A percentile compares a stretch with the other conserved stretches of the same genome.
phyloP scores from a whole-genome alignment of 1,284 basidiomycete genomes.

The Tylopilus orsonianus region DNA sequence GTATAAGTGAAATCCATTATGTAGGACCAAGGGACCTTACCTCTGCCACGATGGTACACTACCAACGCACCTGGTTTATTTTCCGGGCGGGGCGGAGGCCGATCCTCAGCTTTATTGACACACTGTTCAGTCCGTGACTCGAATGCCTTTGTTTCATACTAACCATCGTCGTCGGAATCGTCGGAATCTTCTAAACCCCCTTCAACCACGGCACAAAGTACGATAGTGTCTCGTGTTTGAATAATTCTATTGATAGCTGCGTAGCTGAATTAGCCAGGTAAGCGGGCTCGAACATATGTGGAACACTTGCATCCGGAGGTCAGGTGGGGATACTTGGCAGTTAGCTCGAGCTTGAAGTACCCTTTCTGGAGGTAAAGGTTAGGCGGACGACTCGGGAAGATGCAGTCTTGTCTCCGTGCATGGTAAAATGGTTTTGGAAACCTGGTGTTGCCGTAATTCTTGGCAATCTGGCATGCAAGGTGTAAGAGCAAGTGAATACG shows the following conservation, averaged over 20 bases:
- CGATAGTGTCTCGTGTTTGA: slow-evolving; percentile 36
- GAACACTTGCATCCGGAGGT: slow-evolving; percentile 30
- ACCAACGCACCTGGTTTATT: slow-evolving; percentile 42
- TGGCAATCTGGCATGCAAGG: slow-evolving; percentile 15
- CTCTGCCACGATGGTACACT: slow-evolving; percentile 31
- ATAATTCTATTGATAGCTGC: slow-evolving; percentile 44
- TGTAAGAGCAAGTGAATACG: background rate
- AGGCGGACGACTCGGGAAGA: slow-evolving; percentile 19
- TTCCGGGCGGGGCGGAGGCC: slow-evolving; percentile 34
- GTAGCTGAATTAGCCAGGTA: slow-evolving; percentile 10
- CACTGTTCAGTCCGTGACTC: background rate
- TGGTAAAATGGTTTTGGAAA: slow-evolving; percentile 27
- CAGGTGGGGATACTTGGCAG: slow-evolving; percentile 31
- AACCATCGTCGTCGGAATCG: slow-evolving; percentile 31
- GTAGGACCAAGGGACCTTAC: slow-evolving; percentile 11
- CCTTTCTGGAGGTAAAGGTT: slow-evolving; percentile 25
- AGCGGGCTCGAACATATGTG: background rate
- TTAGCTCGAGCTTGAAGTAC: slow-evolving; percentile 29
- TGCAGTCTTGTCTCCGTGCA: slow-evolving; percentile 23
- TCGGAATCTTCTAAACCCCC: slow-evolving; percentile 40
- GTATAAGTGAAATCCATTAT: slow-evolving; percentile 1
- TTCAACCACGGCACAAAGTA: slow-evolving; percentile 38
- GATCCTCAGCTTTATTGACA: slow-evolving; percentile 5
- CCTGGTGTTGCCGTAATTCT: slow-evolving; percentile 14
- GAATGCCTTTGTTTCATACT: slow-evolving; percentile 2